Base-by-base conservation (phyloP, 805 yeast genomes). In the Starmerella sirachaensis region DNA sequence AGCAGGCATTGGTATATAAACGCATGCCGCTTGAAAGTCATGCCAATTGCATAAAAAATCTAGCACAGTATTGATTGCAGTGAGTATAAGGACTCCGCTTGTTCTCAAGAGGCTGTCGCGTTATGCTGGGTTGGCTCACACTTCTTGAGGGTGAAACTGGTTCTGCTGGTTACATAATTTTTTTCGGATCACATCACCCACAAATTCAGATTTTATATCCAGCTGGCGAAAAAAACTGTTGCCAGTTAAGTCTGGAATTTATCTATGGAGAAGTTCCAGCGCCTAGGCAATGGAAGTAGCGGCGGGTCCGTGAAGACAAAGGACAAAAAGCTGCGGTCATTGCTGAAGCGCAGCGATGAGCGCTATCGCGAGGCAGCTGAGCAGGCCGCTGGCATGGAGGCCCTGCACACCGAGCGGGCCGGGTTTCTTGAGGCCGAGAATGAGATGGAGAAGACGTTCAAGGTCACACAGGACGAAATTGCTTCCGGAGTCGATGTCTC, bases 371-470 rank as follows among this genome's bases (percentile, higher is more conserved):
- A 77, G 42, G 93, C 94, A 1, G 72, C 81, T n/a, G 65, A 69
- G 47, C 70, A 84, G 8, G 95, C 94, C 2, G 84, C 86, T 9
- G 76, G 78, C 4, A 80, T 96, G 0, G 96, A 91, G 51, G 69
- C 84, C 52, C 66, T 91, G 45, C 63, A 84, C 23, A 82, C 80
- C 43, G 97, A 91, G 62, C 78, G 79, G 20, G 71, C 68, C 4
- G 99, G 99, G 31, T 79, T 67, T 52, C 58, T 91, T 45, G 98
- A 91, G 58, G 84, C 95, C 5, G 98, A 91, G 53, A 78, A 78
- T n/a, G 73, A 68, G 38, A 76, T 88, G 86, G 99, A 91, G 61
- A 77, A 74, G 57, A 91, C 98, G 0, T 83, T 65, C 63, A 82
- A 80, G 59, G 82, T 82, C 49, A 72, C 67, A 23, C 99, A 91